These are phyloP conservation scores for Conoideocrella luteorostrata DNA, from an alignment of 2,329 filamentous ascomycete species.

Conservation along the genomic window DNA sequence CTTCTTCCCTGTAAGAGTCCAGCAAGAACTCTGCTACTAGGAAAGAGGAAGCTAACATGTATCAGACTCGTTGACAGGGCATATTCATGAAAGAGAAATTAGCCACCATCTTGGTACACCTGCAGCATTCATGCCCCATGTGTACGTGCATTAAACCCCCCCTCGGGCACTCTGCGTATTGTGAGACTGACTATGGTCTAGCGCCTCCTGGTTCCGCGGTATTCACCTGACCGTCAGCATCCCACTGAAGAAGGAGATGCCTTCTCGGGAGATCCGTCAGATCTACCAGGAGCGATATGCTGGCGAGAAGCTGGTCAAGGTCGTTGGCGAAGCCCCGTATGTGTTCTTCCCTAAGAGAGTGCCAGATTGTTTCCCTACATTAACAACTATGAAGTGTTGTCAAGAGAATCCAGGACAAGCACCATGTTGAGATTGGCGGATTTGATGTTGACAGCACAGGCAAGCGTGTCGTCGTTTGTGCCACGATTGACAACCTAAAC, in stretches of 20 bases:
- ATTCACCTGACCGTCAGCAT: constrained; percentile 90
- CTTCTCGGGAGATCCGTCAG: constrained; percentile 83
- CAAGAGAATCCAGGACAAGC: constrained; percentile 81
- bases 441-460: constrained; percentile 89
- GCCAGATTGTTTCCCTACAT: too few species aligned
- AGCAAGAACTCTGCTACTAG: background rate
- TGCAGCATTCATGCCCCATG: constrained; percentile 86
- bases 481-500: constrained; percentile 86
- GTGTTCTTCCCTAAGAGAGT: too few species aligned
- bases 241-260: constrained; percentile 79
- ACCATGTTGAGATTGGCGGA: constrained; percentile 88
- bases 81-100: constrained; percentile 93
- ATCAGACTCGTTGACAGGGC: constrained; percentile 71
- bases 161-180: too few species aligned
- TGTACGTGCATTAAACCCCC: constrained; percentile 30
- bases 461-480: constrained; percentile 75
- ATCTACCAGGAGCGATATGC: constrained; percentile 95
- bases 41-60: background rate
- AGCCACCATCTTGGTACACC: constrained; percentile 65
- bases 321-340: constrained; percentile 85
- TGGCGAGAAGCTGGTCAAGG: constrained; percentile 89
- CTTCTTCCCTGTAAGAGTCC: constrained; percentile 46
- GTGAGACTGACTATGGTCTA: background rate
- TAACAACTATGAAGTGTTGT: too few species aligned
- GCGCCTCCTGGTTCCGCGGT: constrained; percentile 48